A percentile compares a stretch with the other conserved stretches of the same genome.
These are phyloP conservation scores for Ziziphus jujuba DNA, from an alignment of 306 rosid genomes.

Conservation along the genomic window DNA sequence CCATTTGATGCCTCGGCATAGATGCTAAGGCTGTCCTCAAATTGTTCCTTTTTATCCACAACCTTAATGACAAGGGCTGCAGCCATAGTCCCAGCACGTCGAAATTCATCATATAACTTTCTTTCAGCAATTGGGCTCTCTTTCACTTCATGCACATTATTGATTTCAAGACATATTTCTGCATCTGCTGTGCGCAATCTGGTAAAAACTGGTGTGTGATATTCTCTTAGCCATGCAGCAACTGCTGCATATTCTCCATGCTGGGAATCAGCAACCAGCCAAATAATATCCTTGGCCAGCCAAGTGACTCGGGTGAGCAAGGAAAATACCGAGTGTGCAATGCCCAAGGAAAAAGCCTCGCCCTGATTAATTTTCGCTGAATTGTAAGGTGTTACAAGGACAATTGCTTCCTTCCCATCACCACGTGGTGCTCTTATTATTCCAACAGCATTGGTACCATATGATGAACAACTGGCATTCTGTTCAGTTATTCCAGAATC, in stretches of 20 bases:
- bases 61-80: constrained; percentile 92
- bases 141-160: constrained; percentile 31
- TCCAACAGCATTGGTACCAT: constrained; percentile 74
- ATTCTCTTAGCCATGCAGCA: constrained; percentile 86
- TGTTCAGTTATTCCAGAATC: constrained; percentile 51
- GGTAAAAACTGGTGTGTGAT: constrained; percentile 67
- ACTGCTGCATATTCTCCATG: constrained; percentile 81
- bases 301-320: constrained; percentile 84
- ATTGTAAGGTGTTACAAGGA: constrained; percentile 87
- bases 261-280: constrained; percentile 86
- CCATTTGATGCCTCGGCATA: constrained; percentile 95
- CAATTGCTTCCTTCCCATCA: constrained; percentile 97
- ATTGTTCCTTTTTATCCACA: constrained; percentile 47
- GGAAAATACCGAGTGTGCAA: constrained; percentile 82
- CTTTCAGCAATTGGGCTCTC: constrained; percentile 38
- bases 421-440: constrained; percentile 91
- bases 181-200: constrained; percentile 27
- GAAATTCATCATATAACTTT: constrained; percentile 54
- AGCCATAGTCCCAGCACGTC: constrained; percentile 94
- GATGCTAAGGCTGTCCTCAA: constrained; percentile 71
- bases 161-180: constrained; percentile 53
- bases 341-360: constrained; percentile 79
- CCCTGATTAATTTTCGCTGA: constrained; percentile 40
- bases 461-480: constrained; percentile 61
- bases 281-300: constrained; percentile 89